Evolutionary conservation across 371 early-diverging fungal species (phyloP).

Genomic region (Zychaea mexicana): DNA sequence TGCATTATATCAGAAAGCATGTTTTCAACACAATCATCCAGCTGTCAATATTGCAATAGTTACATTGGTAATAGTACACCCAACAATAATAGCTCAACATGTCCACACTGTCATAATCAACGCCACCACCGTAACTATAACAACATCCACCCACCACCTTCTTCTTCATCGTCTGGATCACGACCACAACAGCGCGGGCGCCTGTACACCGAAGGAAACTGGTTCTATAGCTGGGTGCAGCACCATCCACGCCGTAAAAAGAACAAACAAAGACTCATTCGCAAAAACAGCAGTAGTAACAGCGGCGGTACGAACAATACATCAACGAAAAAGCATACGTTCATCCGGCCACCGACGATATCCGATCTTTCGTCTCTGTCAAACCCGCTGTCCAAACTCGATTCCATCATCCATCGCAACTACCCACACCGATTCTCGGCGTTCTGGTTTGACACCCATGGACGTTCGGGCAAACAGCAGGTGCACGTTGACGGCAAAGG

Average conservation of each 20-base stretch:
- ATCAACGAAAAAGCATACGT: not conserved
- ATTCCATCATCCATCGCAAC: conserved; percentile 4
- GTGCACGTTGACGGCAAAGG: conserved; percentile 2
- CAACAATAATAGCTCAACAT: not conserved
- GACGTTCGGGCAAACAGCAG: conserved; percentile 13
- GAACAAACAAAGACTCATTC: conserved; percentile 1
- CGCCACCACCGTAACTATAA: not conserved
- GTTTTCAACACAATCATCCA: not conserved
- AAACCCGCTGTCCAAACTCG: conserved; percentile 8
- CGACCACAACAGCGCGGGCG: not conserved
- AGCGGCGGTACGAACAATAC: not conserved
- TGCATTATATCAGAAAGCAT: not conserved
- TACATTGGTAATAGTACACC: not conserved
- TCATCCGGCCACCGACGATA: conserved; percentile 11
- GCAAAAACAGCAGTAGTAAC: not conserved
- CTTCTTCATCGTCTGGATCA: not conserved
- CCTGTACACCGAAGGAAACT: not conserved
- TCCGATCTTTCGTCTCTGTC: conserved; percentile 8
- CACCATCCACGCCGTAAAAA: conserved; percentile 8
- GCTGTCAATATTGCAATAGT: conserved; percentile 7
- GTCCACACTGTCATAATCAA: conserved; percentile 2
- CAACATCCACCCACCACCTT: not conserved
- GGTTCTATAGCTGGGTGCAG: conserved; percentile 14
- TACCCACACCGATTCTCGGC: conserved; percentile 16
- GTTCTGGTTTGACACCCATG: conserved; percentile 13